Percentiles rank a stretch among this genome's conserved stretches.
Evolutionary conservation across 2,329 filamentous ascomycete genomes (phyloP).

Genomic region (Trichophyton rubrum): DNA sequence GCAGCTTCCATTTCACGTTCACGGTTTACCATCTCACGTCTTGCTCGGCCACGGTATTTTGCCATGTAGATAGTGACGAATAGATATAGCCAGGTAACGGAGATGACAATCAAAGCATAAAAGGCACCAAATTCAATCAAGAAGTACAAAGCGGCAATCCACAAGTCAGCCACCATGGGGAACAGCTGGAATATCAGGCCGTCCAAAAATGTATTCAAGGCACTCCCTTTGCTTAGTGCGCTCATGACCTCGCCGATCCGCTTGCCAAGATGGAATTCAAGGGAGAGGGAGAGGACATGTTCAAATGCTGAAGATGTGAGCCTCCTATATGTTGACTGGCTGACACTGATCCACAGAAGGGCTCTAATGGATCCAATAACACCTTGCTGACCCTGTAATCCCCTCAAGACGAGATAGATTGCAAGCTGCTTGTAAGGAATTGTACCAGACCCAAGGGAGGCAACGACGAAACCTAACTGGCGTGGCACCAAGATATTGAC

Average conservation of each 20-base stretch:
- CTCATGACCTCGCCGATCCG: conserved; percentile 42
- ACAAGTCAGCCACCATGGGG: conserved; percentile 49
- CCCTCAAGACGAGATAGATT: conserved; percentile 35
- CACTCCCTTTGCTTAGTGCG: conserved; percentile 37
- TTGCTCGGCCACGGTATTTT: conserved; percentile 34
- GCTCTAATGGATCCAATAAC: conserved; percentile 32
- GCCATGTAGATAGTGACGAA: conserved; percentile 42
- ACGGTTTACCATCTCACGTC: conserved; percentile 35
- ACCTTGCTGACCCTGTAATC: conserved; percentile 37
- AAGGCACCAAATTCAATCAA: conserved; percentile 49
- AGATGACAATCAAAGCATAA: conserved; percentile 47
- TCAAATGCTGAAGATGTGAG: conserved; percentile 38
- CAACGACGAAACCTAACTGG: conserved; percentile 33
- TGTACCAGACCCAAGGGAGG: conserved; percentile 29
- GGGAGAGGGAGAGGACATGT: conserved; percentile 36
- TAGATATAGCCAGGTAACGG: conserved; percentile 41
- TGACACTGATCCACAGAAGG: conserved; percentile 39
- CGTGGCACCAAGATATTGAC: conserved; percentile 36
- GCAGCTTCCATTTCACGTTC: conserved; percentile 39
- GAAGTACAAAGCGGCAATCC: conserved; percentile 48
- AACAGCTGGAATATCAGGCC: conserved; percentile 46
- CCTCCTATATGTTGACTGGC: conserved; percentile 34
- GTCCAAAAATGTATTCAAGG: conserved; percentile 44
- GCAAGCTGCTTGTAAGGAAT: conserved; percentile 34
- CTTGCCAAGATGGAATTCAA: conserved; percentile 42